A percentile compares a stretch with the other conserved stretches of the same genome.
Evolutionary conservation across 2,329 filamentous ascomycete genomes (phyloP).

Genomic region (Dothideomycetidae sp.): DNA sequence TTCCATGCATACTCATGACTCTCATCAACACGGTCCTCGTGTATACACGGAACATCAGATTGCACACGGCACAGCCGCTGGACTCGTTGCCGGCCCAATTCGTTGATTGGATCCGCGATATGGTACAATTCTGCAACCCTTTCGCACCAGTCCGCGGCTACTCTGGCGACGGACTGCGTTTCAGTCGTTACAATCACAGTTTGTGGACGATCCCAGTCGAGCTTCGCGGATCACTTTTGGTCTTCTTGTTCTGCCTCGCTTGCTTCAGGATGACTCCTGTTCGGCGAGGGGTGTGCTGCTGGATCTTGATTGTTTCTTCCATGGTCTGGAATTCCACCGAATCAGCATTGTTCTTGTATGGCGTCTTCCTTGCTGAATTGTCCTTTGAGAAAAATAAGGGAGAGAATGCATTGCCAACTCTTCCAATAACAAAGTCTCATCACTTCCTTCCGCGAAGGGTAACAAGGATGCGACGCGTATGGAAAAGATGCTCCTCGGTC

Average conservation of each 20-base stretch:
- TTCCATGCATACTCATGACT: slow-evolving; percentile 13
- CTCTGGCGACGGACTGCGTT: background rate
- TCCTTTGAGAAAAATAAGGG: too few species aligned
- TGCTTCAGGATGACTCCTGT: background rate
- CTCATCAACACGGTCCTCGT: slow-evolving; percentile 1
- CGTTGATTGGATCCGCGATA: background rate
- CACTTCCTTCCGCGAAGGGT: too few species aligned
- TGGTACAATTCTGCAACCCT: background rate
- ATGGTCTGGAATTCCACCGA: slow-evolving; percentile 5
- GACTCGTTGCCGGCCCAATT: background rate
- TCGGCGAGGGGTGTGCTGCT: too few species aligned
- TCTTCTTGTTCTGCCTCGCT: slow-evolving; percentile 1
- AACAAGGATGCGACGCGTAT: too few species aligned
- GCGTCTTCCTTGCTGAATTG: background rate
- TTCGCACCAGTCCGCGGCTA: background rate
- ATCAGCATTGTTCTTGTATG: slow-evolving; percentile 1
- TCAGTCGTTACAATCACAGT: background rate
- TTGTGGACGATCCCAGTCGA: too few species aligned
- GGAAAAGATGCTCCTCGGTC: too few species aligned
- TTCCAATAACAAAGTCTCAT: too few species aligned
- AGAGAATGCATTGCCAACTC: too few species aligned
- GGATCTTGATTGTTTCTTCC: too few species aligned
- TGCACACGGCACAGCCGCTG: background rate
- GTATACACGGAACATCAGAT: background rate
- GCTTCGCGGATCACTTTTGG: too few species aligned